Evolutionary conservation across 805 yeast genomes (phyloP).

Genomic region (Yarrowia sp.): DNA sequence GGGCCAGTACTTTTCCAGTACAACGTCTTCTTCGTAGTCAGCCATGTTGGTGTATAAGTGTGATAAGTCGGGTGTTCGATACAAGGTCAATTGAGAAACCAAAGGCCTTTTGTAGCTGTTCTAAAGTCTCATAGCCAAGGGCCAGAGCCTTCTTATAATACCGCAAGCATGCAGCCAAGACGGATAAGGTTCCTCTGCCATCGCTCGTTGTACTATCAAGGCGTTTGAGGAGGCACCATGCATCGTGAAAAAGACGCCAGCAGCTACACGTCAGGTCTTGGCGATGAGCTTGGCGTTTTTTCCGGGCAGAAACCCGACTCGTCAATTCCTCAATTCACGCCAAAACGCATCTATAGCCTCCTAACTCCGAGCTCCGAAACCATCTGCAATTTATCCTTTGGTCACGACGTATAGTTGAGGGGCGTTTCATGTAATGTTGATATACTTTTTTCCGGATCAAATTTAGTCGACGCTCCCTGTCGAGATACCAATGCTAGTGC

Average conservation of each 20-base stretch:
- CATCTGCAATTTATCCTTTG: neutral
- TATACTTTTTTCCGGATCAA: slow-evolving; percentile 2
- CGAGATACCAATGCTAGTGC: too few species aligned
- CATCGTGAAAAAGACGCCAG: neutral
- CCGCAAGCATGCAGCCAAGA: slow-evolving; percentile 18
- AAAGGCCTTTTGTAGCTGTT: neutral
- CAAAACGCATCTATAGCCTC: neutral
- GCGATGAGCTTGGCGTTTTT: neutral
- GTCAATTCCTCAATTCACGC: too few species aligned
- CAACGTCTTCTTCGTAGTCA: slow-evolving; percentile 21
- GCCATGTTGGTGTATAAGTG: neutral
- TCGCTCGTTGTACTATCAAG: neutral
- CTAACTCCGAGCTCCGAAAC: neutral
- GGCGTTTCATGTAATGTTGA: too few species aligned
- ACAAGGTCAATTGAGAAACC: slow-evolving; percentile 8
- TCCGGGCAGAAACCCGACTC: too few species aligned
- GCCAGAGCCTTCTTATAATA: neutral
- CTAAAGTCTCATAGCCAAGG: neutral
- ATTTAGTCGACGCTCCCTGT: too few species aligned
- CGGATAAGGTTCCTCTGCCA: neutral
- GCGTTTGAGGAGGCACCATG: neutral
- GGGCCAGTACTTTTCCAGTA: slow-evolving; percentile 25
- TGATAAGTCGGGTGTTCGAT: too few species aligned
- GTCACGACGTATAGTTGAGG: slow-evolving; percentile 3
- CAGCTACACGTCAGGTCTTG: neutral